These are phyloP conservation scores for Sporothrix humicola DNA, from an alignment of 2,329 filamentous ascomycete genomes.

Conservation along the genomic window DNA sequence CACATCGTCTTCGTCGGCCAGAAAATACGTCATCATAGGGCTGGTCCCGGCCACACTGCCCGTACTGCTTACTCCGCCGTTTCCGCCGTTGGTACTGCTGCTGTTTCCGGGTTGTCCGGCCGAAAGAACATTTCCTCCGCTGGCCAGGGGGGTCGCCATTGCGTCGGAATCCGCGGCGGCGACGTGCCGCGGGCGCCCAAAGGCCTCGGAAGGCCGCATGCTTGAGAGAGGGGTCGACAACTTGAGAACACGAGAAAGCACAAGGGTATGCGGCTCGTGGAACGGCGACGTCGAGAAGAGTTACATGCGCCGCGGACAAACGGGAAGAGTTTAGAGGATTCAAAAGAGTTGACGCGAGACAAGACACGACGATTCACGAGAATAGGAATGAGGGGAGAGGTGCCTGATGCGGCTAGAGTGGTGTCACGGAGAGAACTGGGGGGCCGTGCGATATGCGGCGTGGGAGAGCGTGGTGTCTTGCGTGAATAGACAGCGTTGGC, in stretches of 20 bases:
- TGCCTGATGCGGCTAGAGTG: neutral
- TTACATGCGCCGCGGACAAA: constrained; percentile 10
- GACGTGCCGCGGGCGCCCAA: constrained; percentile 48
- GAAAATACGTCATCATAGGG: constrained; percentile 57
- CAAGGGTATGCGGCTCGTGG: neutral
- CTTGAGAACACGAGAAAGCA: neutral
- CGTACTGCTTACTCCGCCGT: constrained; percentile 5
- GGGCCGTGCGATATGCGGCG: neutral
- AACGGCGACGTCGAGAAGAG: neutral
- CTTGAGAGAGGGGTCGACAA: neutral
- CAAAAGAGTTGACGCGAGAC: too few relatives aligned
- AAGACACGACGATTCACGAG: neutral
- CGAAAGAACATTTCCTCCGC: constrained; percentile 2
- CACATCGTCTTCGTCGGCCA: constrained; percentile 56
- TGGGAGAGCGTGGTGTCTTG: neutral
- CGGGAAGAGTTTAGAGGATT: neutral
- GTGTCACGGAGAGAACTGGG: neutral
- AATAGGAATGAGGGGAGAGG: neutral
- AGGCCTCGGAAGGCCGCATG: constrained; percentile 55
- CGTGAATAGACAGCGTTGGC: too few relatives aligned
- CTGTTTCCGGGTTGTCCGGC: neutral
- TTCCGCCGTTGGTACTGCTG: neutral
- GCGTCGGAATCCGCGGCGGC: constrained; percentile 46
- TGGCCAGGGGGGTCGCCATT: constrained; percentile 37
- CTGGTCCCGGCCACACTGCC: constrained; percentile 2